phyloP scores from a whole-genome alignment of 345 rosid genomes.

The Populus davidiana region DNA sequence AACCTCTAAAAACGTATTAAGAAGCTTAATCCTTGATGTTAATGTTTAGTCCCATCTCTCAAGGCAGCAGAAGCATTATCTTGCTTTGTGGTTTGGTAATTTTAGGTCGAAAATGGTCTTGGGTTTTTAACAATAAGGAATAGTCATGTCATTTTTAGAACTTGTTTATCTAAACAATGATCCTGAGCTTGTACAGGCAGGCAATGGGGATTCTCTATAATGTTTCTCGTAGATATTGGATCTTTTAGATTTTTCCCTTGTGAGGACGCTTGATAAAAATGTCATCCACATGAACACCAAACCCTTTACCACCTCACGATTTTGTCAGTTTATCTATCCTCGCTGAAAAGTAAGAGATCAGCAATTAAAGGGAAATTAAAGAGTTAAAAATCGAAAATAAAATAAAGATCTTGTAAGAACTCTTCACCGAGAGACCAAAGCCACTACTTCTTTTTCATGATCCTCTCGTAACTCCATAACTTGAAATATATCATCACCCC shows the following conservation, averaged over 20 bases:
- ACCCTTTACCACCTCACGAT: constrained; percentile 35
- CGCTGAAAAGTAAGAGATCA: constrained; percentile 3
- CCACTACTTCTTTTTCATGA: background rate
- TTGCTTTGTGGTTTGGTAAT: too few species aligned
- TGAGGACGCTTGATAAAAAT: constrained; percentile 2
- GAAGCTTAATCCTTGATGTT: too few species aligned
- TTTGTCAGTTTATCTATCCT: constrained; percentile 30
- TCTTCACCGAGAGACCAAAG: constrained; percentile 5
- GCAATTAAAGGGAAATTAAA: background rate
- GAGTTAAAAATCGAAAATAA: background rate
- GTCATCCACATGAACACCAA: constrained; percentile 37
- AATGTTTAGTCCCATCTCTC: too few species aligned
- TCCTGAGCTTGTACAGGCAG: constrained; percentile 6
- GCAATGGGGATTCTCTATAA: background rate
- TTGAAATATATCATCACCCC: background rate
- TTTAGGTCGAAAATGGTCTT: too few species aligned
- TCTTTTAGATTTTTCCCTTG: background rate
- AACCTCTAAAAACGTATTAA: too few species aligned
- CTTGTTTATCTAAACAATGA: background rate
- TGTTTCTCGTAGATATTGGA: background rate
- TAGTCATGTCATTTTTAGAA: too few species aligned
- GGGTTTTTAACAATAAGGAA: too few species aligned
- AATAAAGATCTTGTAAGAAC: background rate
- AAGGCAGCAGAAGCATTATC: too few species aligned
- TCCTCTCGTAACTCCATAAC: background rate